Percentiles rank a stretch among this genome's conserved stretches.
Conservation (phyloP, 2,329 filamentous ascomycete genomes). For the Diatrype stigma region DNA sequence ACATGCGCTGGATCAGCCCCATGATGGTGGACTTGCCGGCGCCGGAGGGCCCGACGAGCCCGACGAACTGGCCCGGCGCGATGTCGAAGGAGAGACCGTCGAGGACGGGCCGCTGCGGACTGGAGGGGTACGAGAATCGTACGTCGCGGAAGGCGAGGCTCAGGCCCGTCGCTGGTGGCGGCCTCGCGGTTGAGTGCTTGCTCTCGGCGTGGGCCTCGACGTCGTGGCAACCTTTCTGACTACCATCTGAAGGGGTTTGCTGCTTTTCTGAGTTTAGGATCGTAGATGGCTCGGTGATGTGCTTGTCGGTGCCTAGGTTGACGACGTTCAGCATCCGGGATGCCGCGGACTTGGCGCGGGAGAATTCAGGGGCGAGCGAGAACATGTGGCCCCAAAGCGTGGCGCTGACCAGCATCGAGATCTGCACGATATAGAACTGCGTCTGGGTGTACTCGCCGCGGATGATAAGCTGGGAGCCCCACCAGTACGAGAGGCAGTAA, state of each 20-base stretch:
- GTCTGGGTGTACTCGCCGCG: constrained; percentile 51
- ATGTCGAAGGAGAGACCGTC: constrained; percentile 53
- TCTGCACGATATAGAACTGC: constrained; percentile 60
- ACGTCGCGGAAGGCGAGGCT: constrained; percentile 55
- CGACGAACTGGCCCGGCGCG: constrained; percentile 56
- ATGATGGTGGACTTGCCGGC: constrained; percentile 66
- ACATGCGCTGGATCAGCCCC: constrained; percentile 48
- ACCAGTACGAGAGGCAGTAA: constrained; percentile 64
- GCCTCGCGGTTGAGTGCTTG: constrained; percentile 6
- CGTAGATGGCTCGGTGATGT: constrained; percentile 21
- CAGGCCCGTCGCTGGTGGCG: constrained; percentile 30
- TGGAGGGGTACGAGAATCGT: constrained; percentile 61
- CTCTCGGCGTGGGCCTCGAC: constrained; percentile 34
- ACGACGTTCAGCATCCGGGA: constrained; percentile 38
- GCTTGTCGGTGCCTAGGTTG: constrained; percentile 20
- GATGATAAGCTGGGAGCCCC: constrained; percentile 59
- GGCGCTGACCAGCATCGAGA: constrained; percentile 58
- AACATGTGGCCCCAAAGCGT: constrained; percentile 62
- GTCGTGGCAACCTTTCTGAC: constrained; percentile 22
- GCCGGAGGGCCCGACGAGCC: constrained; percentile 61
- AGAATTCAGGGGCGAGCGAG: constrained; percentile 59
- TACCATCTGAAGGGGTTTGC: not conserved
- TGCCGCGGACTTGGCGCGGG: constrained; percentile 51
- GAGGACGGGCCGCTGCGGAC: constrained; percentile 55
- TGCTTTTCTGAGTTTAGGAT: constrained; percentile 1